Evolutionary conservation across 202 grass and related monocot species (phyloP).

Genomic region (Panicum virgatum): DNA sequence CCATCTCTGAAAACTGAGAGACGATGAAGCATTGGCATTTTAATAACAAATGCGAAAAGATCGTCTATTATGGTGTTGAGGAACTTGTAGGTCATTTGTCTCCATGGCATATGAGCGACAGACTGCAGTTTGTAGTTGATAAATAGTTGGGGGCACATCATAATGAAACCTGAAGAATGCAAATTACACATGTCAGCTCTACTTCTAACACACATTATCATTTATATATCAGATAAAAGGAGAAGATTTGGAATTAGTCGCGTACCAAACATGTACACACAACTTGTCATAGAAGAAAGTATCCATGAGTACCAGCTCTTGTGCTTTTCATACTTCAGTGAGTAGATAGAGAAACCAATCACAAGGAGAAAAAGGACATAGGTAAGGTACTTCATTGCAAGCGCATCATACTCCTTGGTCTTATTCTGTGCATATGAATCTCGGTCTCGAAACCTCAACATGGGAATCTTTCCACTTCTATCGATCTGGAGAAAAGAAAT

Average conservation of each 20-base stretch:
- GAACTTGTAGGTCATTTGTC: conserved; percentile 99
- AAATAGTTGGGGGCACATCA: conserved; percentile 99
- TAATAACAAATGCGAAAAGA: conserved; percentile 98
- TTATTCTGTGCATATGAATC: conserved; percentile 99
- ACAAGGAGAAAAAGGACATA: conserved; percentile 87
- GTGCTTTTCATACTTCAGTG: conserved; percentile 87
- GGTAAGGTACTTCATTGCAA: conserved; percentile 95
- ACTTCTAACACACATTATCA: conserved; percentile 9
- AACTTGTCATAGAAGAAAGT: conserved; percentile 96
- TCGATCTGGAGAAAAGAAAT: conserved; percentile 65
- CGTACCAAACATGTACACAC: conserved; percentile 99
- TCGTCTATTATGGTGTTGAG: conserved; percentile 99
- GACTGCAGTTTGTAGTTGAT: conserved; percentile 99
- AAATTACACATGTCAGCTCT: conserved; percentile 17
- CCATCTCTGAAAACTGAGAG: conserved; percentile 99
- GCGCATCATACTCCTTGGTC: conserved; percentile 97
- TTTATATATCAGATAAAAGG: neutral
- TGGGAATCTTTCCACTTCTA: conserved; percentile 86
- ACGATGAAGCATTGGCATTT: conserved; percentile 97
- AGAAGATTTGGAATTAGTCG: conserved; percentile 11
- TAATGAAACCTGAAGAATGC: conserved; percentile 83
- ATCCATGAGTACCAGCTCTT: conserved; percentile 99
- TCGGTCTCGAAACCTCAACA: conserved; percentile 79
- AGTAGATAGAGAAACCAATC: conserved; percentile 77
- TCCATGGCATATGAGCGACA: conserved; percentile 97